Percentiles rank a stretch among this genome's conserved stretches.
phyloP scores from a whole-genome alignment of 345 rosid genomes.

The Arabis hirsuta region DNA sequence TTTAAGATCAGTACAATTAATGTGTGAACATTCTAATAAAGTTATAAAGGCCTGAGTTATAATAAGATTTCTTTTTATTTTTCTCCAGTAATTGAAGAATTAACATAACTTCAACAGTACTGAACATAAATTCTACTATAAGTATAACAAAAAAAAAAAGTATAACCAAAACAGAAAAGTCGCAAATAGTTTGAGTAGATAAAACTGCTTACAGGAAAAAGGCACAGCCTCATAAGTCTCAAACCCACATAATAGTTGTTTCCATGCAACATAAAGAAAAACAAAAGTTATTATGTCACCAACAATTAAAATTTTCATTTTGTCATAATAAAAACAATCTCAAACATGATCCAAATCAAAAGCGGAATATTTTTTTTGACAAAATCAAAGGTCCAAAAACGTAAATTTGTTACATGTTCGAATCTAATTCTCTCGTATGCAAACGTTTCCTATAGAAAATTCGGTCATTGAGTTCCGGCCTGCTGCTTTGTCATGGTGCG shows the following conservation, averaged over 20 bases:
- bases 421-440: not conserved
- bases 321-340: not conserved
- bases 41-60: too few relatives aligned
- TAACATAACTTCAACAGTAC: too few relatives aligned
- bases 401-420: not conserved
- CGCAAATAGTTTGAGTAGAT: too few relatives aligned
- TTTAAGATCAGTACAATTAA: not conserved
- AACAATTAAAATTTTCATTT: not conserved
- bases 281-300: not conserved
- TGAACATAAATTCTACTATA: too few relatives aligned
- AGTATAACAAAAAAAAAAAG: not conserved
- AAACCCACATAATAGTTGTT: not conserved
- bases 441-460: not conserved
- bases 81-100: too few relatives aligned
- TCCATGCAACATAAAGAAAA: not conserved
- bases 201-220: not conserved
- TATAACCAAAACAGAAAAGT: not conserved
- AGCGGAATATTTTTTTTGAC: too few relatives aligned
- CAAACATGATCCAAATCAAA: not conserved
- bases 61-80: too few relatives aligned
- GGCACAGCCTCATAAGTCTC: not conserved
- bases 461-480: not conserved
- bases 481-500: conserved; percentile 1
- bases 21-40: too few relatives aligned
- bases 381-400: not conserved